These are phyloP conservation scores for Nicotiana rustica DNA, from an alignment of 305 asterid genomes.

Conservation along the genomic window DNA sequence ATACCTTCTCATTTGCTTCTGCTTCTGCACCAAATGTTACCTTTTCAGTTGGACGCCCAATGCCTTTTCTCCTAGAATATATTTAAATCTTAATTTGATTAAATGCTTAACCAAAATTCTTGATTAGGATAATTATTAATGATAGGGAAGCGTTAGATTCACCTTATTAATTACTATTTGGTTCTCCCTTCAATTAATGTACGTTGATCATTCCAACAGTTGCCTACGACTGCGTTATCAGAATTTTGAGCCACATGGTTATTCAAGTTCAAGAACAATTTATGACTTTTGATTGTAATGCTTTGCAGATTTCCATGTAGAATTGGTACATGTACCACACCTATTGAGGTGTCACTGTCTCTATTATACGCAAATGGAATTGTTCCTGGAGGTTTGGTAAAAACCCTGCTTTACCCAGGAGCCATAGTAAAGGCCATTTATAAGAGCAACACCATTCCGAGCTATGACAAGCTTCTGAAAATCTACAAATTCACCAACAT, in stretches of 20 bases:
- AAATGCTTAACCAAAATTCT: not conserved
- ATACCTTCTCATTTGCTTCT: not conserved
- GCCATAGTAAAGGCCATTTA: conserved; percentile 53
- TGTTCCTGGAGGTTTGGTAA: conserved; percentile 56
- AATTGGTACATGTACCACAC: conserved; percentile 63
- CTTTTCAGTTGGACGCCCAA: not conserved
- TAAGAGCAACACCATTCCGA: conserved; percentile 50
- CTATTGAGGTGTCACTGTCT: conserved; percentile 61
- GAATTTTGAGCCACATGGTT: not conserved
- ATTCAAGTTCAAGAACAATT: not conserved
- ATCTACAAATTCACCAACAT: conserved; percentile 44
- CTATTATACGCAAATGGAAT: conserved; percentile 53
- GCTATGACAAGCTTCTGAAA: conserved; percentile 48
- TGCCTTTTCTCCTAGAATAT: not conserved
- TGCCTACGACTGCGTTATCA: not conserved
- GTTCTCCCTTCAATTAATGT: not conserved
- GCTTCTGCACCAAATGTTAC: not conserved
- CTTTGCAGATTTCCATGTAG: conserved; percentile 69
- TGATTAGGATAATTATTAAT: not conserved
- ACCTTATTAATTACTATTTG: not conserved
- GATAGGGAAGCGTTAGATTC: not conserved
- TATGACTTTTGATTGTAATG: not conserved
- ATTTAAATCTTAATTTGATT: not conserved
- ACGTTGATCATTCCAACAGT: not conserved
- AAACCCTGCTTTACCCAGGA: conserved; percentile 71